Evolutionary conservation across 805 yeast genomes (phyloP), one percentile per base, ranked within the genome.

Genomic region (Saccharomycopsis synnaedendra): DNA sequence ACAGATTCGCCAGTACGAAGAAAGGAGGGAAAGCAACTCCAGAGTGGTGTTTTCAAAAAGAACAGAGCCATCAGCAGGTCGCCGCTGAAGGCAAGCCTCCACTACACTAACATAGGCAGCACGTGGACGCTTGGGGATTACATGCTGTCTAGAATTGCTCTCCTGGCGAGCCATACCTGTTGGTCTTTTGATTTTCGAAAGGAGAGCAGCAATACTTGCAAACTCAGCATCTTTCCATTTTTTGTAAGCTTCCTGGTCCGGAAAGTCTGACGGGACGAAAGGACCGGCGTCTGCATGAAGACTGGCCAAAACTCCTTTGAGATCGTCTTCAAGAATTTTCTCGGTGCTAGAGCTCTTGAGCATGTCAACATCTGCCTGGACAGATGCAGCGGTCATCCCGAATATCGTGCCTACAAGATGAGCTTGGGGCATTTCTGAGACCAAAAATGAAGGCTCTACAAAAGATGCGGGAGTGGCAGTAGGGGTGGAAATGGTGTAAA

Each of bases 1-100:
- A 50, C 71, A 72, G 4, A 82, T 60, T 49, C 83, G 64, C 93
- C 93, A 84, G 46, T 74, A 66, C 39, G 65, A 68, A 3, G 53
- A 41, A 19, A 52, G 47, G 8, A 45, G 38, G 10, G 44, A 43
- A 7, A 51, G 39, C 27, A 52, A 39, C 8, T 52, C 53, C 32
- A 19, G 11, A 11, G 49, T 42, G n/a, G 41, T 28, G 39, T 52
- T 52, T 10, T 45, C 30, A 38, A 52, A 52, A 4, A 52, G 30
- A 9, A 37, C 32, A 11, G 33, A n/a, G 5, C 11, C 29, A 31
- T 39, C 45, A 3, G 35, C 39, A 19, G 30, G 8, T 19, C 34
- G 30, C 29, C 57, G 49, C 39, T 65, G 66, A 7, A 75, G 53
- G 51, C 79, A 72, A 31, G 66, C 53, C 49, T 66, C 67, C 30